Base-by-base conservation (phyloP, 345 rosid genomes). In the Psidium guajava region DNA sequence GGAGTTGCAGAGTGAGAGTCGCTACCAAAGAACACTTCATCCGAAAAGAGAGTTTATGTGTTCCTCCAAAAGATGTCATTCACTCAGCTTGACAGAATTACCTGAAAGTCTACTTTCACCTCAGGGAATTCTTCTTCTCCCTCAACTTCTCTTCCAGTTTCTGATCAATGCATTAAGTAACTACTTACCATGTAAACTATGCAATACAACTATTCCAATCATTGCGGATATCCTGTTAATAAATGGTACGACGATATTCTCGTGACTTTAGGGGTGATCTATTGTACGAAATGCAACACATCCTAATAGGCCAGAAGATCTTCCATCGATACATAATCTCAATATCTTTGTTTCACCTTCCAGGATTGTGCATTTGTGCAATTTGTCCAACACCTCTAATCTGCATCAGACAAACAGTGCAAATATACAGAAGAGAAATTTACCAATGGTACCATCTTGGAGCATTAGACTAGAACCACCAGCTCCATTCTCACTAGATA, bases 21-120 rank as follows among this genome's bases (percentile, higher is more conserved):
- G 86, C 80, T 83, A 50, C 47, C 44, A 54, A 15, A 42, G 28
- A 7, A 85, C n/a, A 61, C 13, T 50, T 22, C 28, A 44, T 36
- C 22, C 25, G 5, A 24, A 9, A 11, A 74, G 73, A 69, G 80
- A 47, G 10, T 32, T 53, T 32, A 64, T 8, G 32, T 61, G 49
- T 75, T 54, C 36, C 7, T 59, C 85, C 53, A 83, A 20, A 59
- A 84, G 49, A 83, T 16, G 83, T 59, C 51, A 55, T 56, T 81
- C 75, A 22, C 64, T 57, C 6, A 85, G 27, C 59, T 74, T 85
- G 61, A 84, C 80, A 57, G 69, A 82, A 53, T 54, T 85, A 93
- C 96, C 95, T 90, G 96, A 89, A 93, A 94, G 73, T 94, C 96
- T 87, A 92, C 89, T 82, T 89, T 91, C 84, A 94, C 93, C 89